phyloP scores from a whole-genome alignment of 768 basidiomycete genomes.

The Rhodotorula diobovata region DNA sequence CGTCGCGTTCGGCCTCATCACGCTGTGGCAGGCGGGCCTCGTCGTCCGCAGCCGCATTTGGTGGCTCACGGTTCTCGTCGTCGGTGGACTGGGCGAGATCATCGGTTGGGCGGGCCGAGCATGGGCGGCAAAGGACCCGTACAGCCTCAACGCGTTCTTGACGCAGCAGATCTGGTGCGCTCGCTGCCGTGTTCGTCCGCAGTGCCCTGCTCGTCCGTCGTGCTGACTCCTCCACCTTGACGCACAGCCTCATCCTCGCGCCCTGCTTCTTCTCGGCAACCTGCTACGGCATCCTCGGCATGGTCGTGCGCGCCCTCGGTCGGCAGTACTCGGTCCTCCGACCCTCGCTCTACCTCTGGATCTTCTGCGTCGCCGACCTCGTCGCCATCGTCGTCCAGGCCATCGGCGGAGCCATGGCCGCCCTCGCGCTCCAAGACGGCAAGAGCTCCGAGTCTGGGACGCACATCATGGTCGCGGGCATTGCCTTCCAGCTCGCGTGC shows the following conservation, averaged over 20 bases:
- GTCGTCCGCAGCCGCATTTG: conserved; percentile 44
- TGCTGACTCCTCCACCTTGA: too few species aligned
- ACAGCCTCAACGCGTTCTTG: conserved; percentile 43
- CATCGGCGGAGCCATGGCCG: conserved; percentile 45
- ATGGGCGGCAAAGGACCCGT: conserved; percentile 37
- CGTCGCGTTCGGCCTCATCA: conserved; percentile 44
- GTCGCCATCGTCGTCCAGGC: conserved; percentile 46
- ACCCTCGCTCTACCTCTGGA: conserved; percentile 42
- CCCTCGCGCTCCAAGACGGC: conserved; percentile 31
- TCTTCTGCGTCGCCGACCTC: conserved; percentile 45
- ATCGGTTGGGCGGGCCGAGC: conserved; percentile 45
- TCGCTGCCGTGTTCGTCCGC: background rate
- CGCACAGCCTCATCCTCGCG: conserved; percentile 45
- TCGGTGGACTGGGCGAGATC: conserved; percentile 42
- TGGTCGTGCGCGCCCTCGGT: conserved; percentile 45
- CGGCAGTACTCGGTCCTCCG: conserved; percentile 36
- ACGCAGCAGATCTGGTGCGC: conserved; percentile 44
- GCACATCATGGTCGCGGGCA: conserved; percentile 48
- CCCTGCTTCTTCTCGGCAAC: conserved; percentile 48
- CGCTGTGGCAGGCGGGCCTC: conserved; percentile 38
- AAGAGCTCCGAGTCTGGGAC: background rate
- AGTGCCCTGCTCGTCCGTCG: background rate
- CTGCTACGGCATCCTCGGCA: conserved; percentile 45
- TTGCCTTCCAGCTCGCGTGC: conserved; percentile 42
- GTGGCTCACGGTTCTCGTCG: conserved; percentile 45